These are phyloP conservation scores for Geotrichum ghanense DNA, from an alignment of 805 yeast species.

Conservation along the genomic window DNA sequence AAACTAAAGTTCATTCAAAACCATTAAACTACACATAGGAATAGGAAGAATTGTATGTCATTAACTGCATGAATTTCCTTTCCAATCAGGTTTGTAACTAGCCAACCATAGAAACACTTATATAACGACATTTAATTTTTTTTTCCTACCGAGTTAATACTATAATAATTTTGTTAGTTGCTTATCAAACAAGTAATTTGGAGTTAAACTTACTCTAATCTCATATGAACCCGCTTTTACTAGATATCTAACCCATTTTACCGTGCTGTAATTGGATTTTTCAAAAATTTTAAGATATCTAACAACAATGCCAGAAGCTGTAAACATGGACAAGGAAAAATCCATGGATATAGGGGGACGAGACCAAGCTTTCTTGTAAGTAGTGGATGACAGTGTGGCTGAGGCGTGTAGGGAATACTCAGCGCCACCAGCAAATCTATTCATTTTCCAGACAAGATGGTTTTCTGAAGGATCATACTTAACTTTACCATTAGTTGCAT, in stretches of 20 bases:
- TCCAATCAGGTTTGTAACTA: too few relatives aligned
- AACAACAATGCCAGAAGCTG: conserved; percentile 66
- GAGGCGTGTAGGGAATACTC: conserved; percentile 52
- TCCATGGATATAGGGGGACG: conserved; percentile 65
- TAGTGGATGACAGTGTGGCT: conserved; percentile 29
- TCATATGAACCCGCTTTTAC: conserved; percentile 75
- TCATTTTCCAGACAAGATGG: conserved; percentile 57
- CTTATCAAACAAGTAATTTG: too few relatives aligned
- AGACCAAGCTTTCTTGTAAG: conserved; percentile 37
- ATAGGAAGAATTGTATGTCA: too few relatives aligned
- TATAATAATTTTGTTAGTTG: too few relatives aligned
- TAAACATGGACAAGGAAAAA: conserved; percentile 62
- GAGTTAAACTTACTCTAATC: conserved; percentile 31
- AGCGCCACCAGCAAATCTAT: conserved; percentile 54
- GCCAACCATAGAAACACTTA: too few relatives aligned
- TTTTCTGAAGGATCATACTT: conserved; percentile 58
- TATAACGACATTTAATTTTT: too few relatives aligned
- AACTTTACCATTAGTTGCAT: conserved; percentile 50
- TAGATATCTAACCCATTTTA: conserved; percentile 80
- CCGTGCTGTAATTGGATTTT: conserved; percentile 50
- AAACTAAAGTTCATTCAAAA: too few relatives aligned
- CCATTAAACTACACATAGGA: too few relatives aligned
- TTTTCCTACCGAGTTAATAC: too few relatives aligned
- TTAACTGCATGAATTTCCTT: too few relatives aligned
- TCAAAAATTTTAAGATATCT: conserved; percentile 57